phyloP scores from a whole-genome alignment of 1,139 yeast genomes.

The Kodamaea anthophila region DNA sequence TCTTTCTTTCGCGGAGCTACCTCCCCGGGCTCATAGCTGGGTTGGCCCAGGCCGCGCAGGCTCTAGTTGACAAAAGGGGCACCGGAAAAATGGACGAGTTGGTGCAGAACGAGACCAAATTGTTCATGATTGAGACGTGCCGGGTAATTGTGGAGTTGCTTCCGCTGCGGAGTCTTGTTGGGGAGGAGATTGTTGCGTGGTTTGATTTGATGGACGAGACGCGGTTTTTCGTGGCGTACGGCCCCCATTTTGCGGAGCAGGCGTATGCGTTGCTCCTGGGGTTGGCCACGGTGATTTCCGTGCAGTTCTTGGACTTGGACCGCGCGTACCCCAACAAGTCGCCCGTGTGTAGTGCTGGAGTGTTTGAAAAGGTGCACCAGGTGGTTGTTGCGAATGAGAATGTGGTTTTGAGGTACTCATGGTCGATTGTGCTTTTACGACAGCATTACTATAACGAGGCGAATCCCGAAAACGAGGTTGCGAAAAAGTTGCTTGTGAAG shows the following conservation, averaged over 20 bases:
- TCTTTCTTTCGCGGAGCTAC: slow-evolving; percentile 26
- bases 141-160: slow-evolving; percentile 41
- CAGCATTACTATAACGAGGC: slow-evolving; percentile 47
- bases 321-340: slow-evolving; percentile 21
- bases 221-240: slow-evolving; percentile 29
- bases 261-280: slow-evolving; percentile 39
- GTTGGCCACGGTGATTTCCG: slow-evolving; percentile 42
- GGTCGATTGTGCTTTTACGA: slow-evolving; percentile 64
- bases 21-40: slow-evolving; percentile 19
- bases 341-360: slow-evolving; percentile 39
- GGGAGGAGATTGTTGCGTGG: no score
- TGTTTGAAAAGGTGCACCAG: slow-evolving; percentile 36
- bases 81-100: slow-evolving; percentile 19
- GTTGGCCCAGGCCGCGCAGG: slow-evolving; percentile 8
- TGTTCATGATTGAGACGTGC: slow-evolving; percentile 34
- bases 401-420: slow-evolving; percentile 49
- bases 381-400: slow-evolving; percentile 33
- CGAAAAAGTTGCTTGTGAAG: slow-evolving; percentile 13
- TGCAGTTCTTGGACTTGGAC: slow-evolving; percentile 51
- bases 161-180: slow-evolving; percentile 26
- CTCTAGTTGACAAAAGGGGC: slow-evolving; percentile 7
- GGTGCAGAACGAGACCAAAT: slow-evolving; percentile 28
- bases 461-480: slow-evolving; percentile 12
- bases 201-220: slow-evolving; percentile 44
- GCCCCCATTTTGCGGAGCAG: slow-evolving; percentile 27